Base-by-base conservation (phyloP, 352 stramenopile genomes). In the Globisporangium middletonii region DNA sequence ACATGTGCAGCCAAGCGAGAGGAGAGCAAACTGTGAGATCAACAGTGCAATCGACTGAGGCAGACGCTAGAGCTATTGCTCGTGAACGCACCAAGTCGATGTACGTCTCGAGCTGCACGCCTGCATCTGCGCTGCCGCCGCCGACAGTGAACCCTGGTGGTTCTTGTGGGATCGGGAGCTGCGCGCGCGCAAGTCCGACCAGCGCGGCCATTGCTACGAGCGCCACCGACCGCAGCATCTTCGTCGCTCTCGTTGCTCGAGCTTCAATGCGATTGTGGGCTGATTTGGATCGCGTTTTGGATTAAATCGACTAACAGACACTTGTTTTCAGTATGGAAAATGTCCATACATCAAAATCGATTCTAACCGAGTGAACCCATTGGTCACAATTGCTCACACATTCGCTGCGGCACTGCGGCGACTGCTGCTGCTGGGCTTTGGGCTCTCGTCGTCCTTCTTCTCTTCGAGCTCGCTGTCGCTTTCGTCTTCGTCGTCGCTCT, bases 21-120 rank as follows among this genome's bases (percentile, higher is more conserved):
- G 33, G 7, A 38, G 33, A 26, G 43, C 23, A 16, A n/a, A 27
- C 5, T 4, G 16, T 30, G 6, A 49, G 27, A 2, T 19, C 8
- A 2, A 26, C 5, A 5, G 44, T 23, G 23, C 23, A 23, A 11
- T 11, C 11, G 16, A 38, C 7, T 2, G 30, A 35, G 30, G 26
- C 43, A 47, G n/a, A 26, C 23, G 23, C 23, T 23, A 23, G 23
- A 47, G 43, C 3, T 9, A 16, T n/a, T n/a, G 16, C 38, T 5
- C 43, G 7, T 11, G n/a, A 11, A 37, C 60, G 16, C 55, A 87
- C 80, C 72, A 92, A 59, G 54, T 94, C 82, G 16, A 94, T 72
- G 59, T 86, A 94, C 26, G 79, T 82, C 71, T 94, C 84, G 43
- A 94, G 75, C 64, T 94, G 84, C 38, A 94, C 76, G 30, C 75